phyloP scores from a whole-genome alignment of 192 early-diverging fungal species.

The Phycomyces blakesleeanus region DNA sequence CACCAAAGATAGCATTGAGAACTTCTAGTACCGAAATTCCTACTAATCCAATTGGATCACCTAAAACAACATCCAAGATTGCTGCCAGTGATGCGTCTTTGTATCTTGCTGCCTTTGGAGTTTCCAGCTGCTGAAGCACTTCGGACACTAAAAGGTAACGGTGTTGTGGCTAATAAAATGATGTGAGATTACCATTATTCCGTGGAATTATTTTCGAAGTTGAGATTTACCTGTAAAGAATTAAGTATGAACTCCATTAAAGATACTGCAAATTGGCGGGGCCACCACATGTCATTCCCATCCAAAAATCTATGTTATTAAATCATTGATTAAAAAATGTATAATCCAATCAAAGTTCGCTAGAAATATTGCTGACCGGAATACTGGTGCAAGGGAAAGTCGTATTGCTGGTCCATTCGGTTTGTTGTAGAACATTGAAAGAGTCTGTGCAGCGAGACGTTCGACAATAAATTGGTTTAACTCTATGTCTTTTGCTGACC shows the following conservation, averaged over 20 bases:
- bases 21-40: conserved; percentile 52
- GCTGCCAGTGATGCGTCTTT: conserved; percentile 43
- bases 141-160: conserved; percentile 49
- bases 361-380: conserved; percentile 20
- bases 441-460: conserved; percentile 11
- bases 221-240: conserved; percentile 29
- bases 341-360: not conserved
- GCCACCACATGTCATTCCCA: conserved; percentile 30
- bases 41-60: conserved; percentile 35
- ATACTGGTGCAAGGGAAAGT: conserved; percentile 19
- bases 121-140: conserved; percentile 41
- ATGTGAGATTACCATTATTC: not conserved
- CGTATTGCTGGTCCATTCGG: conserved; percentile 16
- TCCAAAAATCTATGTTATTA: conserved; percentile 27
- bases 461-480: conserved; percentile 9
- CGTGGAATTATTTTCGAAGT: not conserved
- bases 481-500: conserved; percentile 7
- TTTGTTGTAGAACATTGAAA: conserved; percentile 5
- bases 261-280: conserved; percentile 22
- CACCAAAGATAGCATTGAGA: conserved; percentile 40
- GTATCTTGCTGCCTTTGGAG: conserved; percentile 1
- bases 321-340: not conserved
- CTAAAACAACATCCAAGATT: conserved; percentile 41
- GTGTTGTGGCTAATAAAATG: conserved; percentile 40
- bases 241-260: conserved; percentile 23